Percentiles rank a stretch among this genome's conserved stretches.
Conservation (phyloP, 257 asterid genomes). For the Solanum bulbocastanum region DNA sequence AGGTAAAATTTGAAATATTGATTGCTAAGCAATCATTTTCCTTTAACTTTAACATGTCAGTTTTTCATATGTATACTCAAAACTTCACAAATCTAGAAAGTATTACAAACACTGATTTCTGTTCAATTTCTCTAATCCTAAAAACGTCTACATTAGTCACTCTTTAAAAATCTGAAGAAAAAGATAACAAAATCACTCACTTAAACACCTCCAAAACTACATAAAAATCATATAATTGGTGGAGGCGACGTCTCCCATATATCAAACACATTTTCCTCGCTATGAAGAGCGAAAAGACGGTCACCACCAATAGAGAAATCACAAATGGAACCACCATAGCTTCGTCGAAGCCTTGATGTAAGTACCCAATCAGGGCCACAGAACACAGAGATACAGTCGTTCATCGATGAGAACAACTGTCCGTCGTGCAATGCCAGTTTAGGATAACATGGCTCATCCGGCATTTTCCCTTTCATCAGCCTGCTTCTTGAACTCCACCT, state of each 20-base stretch:
- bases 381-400: constrained; percentile 71
- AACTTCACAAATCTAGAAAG: constrained; percentile 7
- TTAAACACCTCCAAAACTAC: background rate
- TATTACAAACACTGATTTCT: constrained; percentile 2
- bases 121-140: background rate
- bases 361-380: constrained; percentile 82
- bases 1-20: constrained; percentile 6
- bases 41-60: constrained; percentile 8
- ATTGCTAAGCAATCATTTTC: constrained; percentile 36
- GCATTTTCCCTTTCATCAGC: constrained; percentile 78
- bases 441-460: constrained; percentile 83
- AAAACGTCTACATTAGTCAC: background rate
- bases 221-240: constrained; percentile 40
- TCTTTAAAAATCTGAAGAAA: constrained; percentile 8
- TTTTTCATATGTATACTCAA: constrained; percentile 13
- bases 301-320: constrained; percentile 91
- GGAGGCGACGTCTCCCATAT: constrained; percentile 77
- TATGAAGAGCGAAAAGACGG: constrained; percentile 70
- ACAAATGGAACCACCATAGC: constrained; percentile 81
- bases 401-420: constrained; percentile 81
- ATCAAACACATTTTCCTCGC: constrained; percentile 86
- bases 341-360: constrained; percentile 62
- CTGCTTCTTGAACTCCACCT: constrained; percentile 93
- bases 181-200: background rate
- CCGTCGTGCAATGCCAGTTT: constrained; percentile 74